Evolutionary conservation across 495 filamentous ascomycete genomes (phyloP), one percentile per base, ranked within the genome.

Genomic region (Tuber borchii): DNA sequence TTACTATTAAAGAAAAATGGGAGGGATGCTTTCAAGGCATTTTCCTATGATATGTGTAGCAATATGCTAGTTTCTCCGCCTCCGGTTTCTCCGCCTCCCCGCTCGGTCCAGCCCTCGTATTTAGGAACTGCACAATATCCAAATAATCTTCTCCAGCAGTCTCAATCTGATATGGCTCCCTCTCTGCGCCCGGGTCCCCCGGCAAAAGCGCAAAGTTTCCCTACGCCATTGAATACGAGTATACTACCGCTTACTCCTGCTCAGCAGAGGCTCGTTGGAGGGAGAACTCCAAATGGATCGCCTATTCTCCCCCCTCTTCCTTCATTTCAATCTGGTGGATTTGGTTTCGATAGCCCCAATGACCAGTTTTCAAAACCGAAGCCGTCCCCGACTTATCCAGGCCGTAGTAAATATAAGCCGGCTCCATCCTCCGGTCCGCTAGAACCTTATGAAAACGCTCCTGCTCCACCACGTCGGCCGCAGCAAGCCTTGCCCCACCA

Each of bases 291-390:
- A 40, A 76, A 79, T 70, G 76, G 78, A n/a, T 79, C 80, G n/a
- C 80, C 80, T 1, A 78, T 79, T 22, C 80, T 82, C n/a, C 80
- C 80, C 39, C 80, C 80, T 14, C 72, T 82, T n/a, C 80, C 80
- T n/a, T 77, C 76, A 19, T 82, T 82, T 40, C 80, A 82, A 71
- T 72, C 73, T 31, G 80, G 80, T 39, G 76, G 74, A n/a, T 80
- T 82, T 42, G 80, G 80, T 1, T 82, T 81, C 70, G 79, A 81
- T 44, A 74, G 61, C 51, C 71, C 46, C 45, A 71, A 70, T 70
- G 72, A 80, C 17, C 75, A 16, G 14, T 69, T 71, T 34, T 37
- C 46, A 26, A 70, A 73, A 69, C 72, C 74, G 65, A 79, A 75
- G 71, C 45, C 69, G 39, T 76, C 78, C 19, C 78, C 78, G 31